A percentile compares a stretch with the other conserved stretches of the same genome.
phyloP scores from a whole-genome alignment of 345 rosid genomes.

The Eucalyptus polybractea region DNA sequence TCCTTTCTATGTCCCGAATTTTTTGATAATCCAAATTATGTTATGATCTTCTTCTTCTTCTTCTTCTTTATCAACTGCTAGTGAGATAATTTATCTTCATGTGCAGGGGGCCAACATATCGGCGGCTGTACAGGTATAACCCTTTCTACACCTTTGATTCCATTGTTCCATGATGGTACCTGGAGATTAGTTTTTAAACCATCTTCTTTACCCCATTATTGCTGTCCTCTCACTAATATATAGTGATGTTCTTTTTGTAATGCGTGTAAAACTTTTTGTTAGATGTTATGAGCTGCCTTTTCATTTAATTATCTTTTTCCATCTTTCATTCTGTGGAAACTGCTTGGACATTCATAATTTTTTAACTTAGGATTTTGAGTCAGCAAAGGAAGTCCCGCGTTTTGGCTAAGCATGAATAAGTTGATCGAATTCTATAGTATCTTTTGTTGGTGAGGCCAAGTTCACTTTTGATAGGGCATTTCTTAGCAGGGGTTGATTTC shows the following conservation, averaged over 20 bases:
- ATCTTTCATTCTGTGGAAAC: neutral
- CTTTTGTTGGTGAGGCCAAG: neutral
- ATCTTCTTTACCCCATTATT: neutral
- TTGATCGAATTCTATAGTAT: neutral
- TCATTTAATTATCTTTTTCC: neutral
- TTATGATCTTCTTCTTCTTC: neutral
- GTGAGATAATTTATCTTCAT: neutral
- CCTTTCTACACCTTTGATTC: neutral
- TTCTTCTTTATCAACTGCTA: neutral
- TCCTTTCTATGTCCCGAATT: neutral
- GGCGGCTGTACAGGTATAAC: slow-evolving; percentile 90
- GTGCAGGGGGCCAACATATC: slow-evolving; percentile 85
- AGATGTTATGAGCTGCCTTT: neutral
- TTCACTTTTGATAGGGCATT: neutral
- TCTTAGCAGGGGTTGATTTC: neutral
- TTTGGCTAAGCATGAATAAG: neutral
- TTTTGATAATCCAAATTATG: neutral
- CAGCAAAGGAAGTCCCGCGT: neutral
- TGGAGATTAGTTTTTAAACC: neutral
- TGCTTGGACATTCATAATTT: neutral
- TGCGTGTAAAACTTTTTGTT: neutral
- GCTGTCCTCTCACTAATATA: neutral
- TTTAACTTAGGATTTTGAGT: neutral
- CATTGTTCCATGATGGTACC: neutral
- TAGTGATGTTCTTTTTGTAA: neutral